A percentile compares a stretch with the other conserved stretches of the same genome.
Conservation (phyloP, 208 protist species). For the Wallacemonas sp. region DNA sequence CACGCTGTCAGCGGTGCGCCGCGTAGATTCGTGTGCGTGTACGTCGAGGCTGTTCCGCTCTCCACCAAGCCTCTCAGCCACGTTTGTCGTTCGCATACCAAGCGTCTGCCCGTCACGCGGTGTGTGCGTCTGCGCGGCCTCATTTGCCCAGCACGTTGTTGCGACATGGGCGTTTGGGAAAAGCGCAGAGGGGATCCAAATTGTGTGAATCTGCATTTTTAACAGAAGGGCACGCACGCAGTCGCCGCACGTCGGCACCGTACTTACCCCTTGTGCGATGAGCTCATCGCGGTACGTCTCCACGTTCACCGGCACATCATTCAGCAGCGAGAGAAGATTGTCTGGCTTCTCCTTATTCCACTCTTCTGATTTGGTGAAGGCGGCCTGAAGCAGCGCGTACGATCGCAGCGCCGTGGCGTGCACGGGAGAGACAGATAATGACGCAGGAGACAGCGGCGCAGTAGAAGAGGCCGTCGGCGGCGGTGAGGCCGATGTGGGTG, state of each 20-base stretch:
- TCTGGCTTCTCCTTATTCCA: constrained; percentile 10
- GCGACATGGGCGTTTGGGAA: constrained; percentile 23
- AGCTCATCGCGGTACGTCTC: constrained; percentile 8
- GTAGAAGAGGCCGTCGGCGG: constrained; percentile 1
- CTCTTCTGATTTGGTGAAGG: neutral
- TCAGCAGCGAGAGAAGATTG: neutral
- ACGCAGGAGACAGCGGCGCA: no score
- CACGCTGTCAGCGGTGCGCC: neutral
- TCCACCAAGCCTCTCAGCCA: neutral
- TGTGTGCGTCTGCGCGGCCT: no score
- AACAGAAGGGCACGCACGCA: constrained; percentile 56
- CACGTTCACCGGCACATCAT: neutral
- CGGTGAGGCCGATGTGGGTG: neutral
- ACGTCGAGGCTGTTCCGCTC: neutral
- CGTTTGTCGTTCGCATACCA: no score
- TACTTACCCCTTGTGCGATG: neutral
- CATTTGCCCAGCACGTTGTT: neutral
- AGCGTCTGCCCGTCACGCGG: no score
- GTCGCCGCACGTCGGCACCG: constrained; percentile 60
- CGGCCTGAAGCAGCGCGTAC: constrained; percentile 7
- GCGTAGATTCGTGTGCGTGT: neutral
- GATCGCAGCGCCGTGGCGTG: constrained; percentile 1
- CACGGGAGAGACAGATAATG: neutral
- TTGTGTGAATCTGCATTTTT: constrained; percentile 39
- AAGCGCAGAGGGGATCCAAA: constrained; percentile 74